A percentile compares a stretch with the other conserved stretches of the same genome.
phyloP scores from a whole-genome alignment of 1,284 basidiomycete species.

The Melampsora americana region DNA sequence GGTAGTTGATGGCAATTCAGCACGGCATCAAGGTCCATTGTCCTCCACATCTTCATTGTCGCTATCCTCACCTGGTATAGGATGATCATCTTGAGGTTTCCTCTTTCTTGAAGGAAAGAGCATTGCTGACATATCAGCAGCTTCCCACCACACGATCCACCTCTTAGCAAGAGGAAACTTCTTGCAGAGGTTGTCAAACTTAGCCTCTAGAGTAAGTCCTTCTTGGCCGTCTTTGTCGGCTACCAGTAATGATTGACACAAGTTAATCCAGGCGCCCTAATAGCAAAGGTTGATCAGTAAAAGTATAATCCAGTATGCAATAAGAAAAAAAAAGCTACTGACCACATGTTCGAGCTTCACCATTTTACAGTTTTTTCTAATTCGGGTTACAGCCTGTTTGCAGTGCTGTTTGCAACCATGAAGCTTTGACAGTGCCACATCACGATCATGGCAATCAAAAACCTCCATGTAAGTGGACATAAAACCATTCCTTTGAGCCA shows the following conservation, averaged over 20 bases:
- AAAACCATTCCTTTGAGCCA: background rate
- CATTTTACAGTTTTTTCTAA: background rate
- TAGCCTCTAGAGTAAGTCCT: background rate
- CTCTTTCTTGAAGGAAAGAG: background rate
- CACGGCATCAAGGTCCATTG: too few relatives aligned
- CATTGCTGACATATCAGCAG: too few relatives aligned
- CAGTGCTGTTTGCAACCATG: too few relatives aligned
- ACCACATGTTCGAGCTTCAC: conserved; percentile 1
- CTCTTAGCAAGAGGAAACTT: background rate
- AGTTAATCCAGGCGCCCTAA: too few relatives aligned
- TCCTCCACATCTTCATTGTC: background rate
- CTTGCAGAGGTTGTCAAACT: background rate
- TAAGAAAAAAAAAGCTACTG: too few relatives aligned
- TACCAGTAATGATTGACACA: too few relatives aligned
- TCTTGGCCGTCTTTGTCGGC: too few relatives aligned
- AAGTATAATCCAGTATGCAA: background rate
- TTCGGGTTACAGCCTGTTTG: background rate
- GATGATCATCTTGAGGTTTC: too few relatives aligned
- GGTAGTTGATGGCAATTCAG: background rate
- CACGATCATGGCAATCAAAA: background rate
- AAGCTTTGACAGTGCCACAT: background rate
- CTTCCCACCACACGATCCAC: conserved; percentile 15
- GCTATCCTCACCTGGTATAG: background rate
- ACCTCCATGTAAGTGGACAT: conserved; percentile 1
- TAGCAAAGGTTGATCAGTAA: too few relatives aligned